Evolutionary conservation across 2,329 filamentous ascomycete species (phyloP).

Genomic region (Fusarium poae): DNA sequence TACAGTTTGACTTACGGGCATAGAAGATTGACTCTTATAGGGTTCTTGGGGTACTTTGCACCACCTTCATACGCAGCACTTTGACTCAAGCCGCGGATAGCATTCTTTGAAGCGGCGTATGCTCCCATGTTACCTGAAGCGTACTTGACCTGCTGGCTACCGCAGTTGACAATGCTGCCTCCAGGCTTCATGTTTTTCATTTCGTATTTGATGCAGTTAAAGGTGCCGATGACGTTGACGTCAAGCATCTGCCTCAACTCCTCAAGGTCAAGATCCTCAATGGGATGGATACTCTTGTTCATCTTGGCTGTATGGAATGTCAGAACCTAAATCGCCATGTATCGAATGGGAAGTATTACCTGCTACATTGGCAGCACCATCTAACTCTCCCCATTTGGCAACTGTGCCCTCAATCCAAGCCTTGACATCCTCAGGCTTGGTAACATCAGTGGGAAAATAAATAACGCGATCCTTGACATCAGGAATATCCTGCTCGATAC

Average conservation of each 20-base stretch:
- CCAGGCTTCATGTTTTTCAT: slow-evolving; percentile 55
- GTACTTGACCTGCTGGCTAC: slow-evolving; percentile 59
- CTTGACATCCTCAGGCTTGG: slow-evolving; percentile 51
- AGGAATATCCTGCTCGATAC: slow-evolving; percentile 44
- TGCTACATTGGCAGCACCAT: slow-evolving; percentile 56
- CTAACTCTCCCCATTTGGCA: slow-evolving; percentile 51
- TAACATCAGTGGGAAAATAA: slow-evolving; percentile 49
- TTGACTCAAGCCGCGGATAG: slow-evolving; percentile 47
- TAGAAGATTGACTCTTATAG: slow-evolving; percentile 43
- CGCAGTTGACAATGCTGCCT: slow-evolving; percentile 63
- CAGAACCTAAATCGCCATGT: not conserved
- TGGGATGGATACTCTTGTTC: slow-evolving; percentile 46
- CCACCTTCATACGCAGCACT: slow-evolving; percentile 49
- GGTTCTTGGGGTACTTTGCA: slow-evolving; percentile 45
- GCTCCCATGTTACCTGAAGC: slow-evolving; percentile 54
- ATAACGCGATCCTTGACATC: slow-evolving; percentile 43
- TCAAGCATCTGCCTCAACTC: slow-evolving; percentile 45
- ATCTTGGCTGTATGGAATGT: slow-evolving; percentile 35
- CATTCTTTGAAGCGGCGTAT: slow-evolving; percentile 53
- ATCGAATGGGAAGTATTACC: slow-evolving; percentile 39
- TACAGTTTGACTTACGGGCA: slow-evolving; percentile 34
- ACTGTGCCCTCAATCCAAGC: slow-evolving; percentile 53
- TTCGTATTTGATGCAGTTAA: slow-evolving; percentile 48
- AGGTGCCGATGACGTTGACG: slow-evolving; percentile 47
- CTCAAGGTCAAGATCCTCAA: slow-evolving; percentile 43